Base-by-base conservation (phyloP, 305 asterid genomes). In the Solanum hybrid region DNA sequence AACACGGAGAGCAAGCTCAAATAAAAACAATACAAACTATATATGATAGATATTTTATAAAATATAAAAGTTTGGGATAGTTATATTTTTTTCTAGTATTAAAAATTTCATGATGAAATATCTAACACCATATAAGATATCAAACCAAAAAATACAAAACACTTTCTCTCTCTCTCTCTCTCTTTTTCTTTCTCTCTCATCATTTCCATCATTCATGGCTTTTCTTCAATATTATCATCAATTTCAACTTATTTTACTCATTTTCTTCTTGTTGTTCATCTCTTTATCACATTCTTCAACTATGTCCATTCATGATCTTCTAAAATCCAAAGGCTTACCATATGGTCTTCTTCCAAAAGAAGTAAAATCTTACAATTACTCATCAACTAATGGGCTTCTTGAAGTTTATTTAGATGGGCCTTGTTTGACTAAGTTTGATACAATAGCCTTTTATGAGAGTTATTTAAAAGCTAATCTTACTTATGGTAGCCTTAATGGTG, bases 401-500 rank as follows among this genome's bases (percentile, higher is more conserved):
- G 80, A 87, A 87, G 89, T 87, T 31, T 40, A 9, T 16, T 33
- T 87, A 39, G 31, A 87, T 73, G 89, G 78, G 29, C 85, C 89
- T 39, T 87, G 86, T 6, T 46, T 87, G 18, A 87, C 89, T 12
- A 87, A 40, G 39, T 75, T 87, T 74, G 86, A 74, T 78, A 74
- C 84, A 46, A 87, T 87, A 39, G 89, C 74, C 12, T 74, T 5
- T 5, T 87, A 29, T 74, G 89, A 87, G 8, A 87, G 89, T 87
- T 46, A 73, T 46, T 31, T 87, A 2, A 73, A 33, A 28, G 85
- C 89, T 74, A 87, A 87, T 40, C 83, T 87, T 51, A 87, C 84
- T 78, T 78, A 28, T 74, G 89, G 85, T 29, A 8, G 89, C 31
- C 89, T 87, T 9, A 74, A 51, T 37, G 74, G 95, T 11, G 98